Evolutionary conservation across 2,329 filamentous ascomycete genomes (phyloP).

Genomic region (Monilinia polystroma): DNA sequence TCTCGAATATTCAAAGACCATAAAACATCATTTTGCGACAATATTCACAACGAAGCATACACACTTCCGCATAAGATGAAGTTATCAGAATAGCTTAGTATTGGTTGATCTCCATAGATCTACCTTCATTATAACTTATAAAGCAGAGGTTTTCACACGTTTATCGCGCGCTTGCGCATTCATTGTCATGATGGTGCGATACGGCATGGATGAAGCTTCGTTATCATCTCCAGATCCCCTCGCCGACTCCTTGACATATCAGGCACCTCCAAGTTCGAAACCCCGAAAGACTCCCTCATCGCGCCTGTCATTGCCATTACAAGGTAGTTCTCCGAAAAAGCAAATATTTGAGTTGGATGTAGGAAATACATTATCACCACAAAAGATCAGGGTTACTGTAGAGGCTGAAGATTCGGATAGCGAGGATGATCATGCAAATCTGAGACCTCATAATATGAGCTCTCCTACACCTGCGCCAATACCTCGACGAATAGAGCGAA

Average conservation of each 20-base stretch:
- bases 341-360: slow-evolving; percentile 41
- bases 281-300: slow-evolving; percentile 30
- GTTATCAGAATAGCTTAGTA: background rate
- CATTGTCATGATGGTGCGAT: slow-evolving; percentile 19
- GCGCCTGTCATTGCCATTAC: slow-evolving; percentile 33
- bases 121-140: slow-evolving; percentile 17
- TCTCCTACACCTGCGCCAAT: slow-evolving; percentile 30
- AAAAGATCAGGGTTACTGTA: slow-evolving; percentile 41
- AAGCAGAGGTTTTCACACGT: background rate
- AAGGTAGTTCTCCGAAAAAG: slow-evolving; percentile 39
- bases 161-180: slow-evolving; percentile 14
- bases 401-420: slow-evolving; percentile 38
- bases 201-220: slow-evolving; percentile 31
- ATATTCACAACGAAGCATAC: slow-evolving; percentile 19
- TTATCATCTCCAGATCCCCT: slow-evolving; percentile 42
- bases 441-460: slow-evolving; percentile 24
- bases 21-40: slow-evolving; percentile 23
- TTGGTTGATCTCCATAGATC: slow-evolving; percentile 18
- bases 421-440: slow-evolving; percentile 31
- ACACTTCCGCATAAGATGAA: slow-evolving; percentile 7
- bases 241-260: slow-evolving; percentile 35
- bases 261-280: slow-evolving; percentile 37
- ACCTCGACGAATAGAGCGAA: slow-evolving; percentile 34
- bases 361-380: slow-evolving; percentile 39
- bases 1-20: slow-evolving; percentile 7